These are phyloP conservation scores for Diplodia corticola DNA, from an alignment of 2,329 filamentous ascomycete species.

Conservation along the genomic window DNA sequence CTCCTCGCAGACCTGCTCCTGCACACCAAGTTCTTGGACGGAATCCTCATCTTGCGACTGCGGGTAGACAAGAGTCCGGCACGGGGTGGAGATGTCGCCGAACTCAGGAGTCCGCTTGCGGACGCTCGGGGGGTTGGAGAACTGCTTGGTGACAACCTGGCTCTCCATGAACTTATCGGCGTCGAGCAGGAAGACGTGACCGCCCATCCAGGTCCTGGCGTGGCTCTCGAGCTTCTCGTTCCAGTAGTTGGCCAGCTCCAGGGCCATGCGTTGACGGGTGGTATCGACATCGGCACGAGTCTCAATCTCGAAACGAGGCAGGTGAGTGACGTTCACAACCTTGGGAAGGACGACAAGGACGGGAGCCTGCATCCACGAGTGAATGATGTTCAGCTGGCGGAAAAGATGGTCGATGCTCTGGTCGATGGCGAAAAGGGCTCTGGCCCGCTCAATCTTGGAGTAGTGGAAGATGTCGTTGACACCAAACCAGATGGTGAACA, in stretches of 20 bases:
- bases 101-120: conserved; percentile 38
- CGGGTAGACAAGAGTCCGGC: conserved; percentile 28
- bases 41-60: conserved; percentile 20
- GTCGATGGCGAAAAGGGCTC: conserved; percentile 35
- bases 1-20: conserved; percentile 30
- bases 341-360: conserved; percentile 35
- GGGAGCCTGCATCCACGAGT: conserved; percentile 30
- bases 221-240: conserved; percentile 35
- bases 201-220: conserved; percentile 35
- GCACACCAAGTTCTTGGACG: conserved; percentile 23
- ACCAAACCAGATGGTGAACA: conserved; percentile 41
- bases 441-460: conserved; percentile 32
- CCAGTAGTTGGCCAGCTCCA: conserved; percentile 40
- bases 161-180: conserved; percentile 37
- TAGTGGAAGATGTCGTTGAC: conserved; percentile 41
- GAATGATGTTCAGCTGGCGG: conserved; percentile 36
- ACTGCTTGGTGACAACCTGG: conserved; percentile 35
- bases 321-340: conserved; percentile 38
- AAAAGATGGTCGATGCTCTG: conserved; percentile 38
- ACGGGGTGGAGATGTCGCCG: conserved; percentile 37
- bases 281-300: conserved; percentile 22
- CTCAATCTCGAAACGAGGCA: conserved; percentile 35
- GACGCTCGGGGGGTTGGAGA: conserved; percentile 32
- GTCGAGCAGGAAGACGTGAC: conserved; percentile 38
- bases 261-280: conserved; percentile 38